These are phyloP conservation scores for Inonotus hispidus DNA, from an alignment of 1,284 basidiomycete genomes.

Conservation along the genomic window DNA sequence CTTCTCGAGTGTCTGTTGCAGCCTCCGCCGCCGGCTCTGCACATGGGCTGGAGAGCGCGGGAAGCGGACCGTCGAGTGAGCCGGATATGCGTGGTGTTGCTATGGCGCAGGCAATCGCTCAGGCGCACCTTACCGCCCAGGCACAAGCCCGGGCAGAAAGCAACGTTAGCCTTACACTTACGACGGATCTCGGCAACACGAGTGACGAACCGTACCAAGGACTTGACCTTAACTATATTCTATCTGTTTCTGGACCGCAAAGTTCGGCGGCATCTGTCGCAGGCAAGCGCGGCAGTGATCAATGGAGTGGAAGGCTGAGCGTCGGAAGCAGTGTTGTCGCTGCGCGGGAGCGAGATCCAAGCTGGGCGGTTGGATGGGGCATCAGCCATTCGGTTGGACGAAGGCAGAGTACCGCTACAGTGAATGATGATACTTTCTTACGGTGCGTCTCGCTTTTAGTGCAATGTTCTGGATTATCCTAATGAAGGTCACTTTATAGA, in stretches of 20 bases:
- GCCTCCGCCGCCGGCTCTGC: slow-evolving; percentile 29
- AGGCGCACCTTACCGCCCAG: slow-evolving; percentile 18
- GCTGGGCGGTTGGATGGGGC: slow-evolving; percentile 20
- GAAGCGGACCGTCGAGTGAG: slow-evolving; percentile 16
- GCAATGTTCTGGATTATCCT: neutral
- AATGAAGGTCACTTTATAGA: neutral
- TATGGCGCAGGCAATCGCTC: slow-evolving; percentile 16
- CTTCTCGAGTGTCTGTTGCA: slow-evolving; percentile 18
- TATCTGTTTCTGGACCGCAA: slow-evolving; percentile 31
- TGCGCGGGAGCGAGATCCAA: slow-evolving; percentile 7
- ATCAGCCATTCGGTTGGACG: slow-evolving; percentile 29
- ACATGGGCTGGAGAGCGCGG: slow-evolving; percentile 24
- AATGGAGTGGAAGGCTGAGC: slow-evolving; percentile 16
- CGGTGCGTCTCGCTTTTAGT: slow-evolving; percentile 34
- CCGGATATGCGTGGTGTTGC: slow-evolving; percentile 18
- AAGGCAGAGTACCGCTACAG: slow-evolving; percentile 45
- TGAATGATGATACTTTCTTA: slow-evolving; percentile 55
- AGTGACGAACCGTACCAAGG: slow-evolving; percentile 32
- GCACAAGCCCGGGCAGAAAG: slow-evolving; percentile 26
- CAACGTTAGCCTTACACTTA: slow-evolving; percentile 24
- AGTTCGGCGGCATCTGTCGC: slow-evolving; percentile 16
- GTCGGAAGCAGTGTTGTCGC: slow-evolving; percentile 16
- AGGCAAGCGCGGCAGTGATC: slow-evolving; percentile 17
- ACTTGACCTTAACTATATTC: slow-evolving; percentile 40
- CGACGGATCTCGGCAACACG: neutral